These are phyloP conservation scores for Russula griseocarnosa DNA, from an alignment of 768 basidiomycete species.

Conservation along the genomic window DNA sequence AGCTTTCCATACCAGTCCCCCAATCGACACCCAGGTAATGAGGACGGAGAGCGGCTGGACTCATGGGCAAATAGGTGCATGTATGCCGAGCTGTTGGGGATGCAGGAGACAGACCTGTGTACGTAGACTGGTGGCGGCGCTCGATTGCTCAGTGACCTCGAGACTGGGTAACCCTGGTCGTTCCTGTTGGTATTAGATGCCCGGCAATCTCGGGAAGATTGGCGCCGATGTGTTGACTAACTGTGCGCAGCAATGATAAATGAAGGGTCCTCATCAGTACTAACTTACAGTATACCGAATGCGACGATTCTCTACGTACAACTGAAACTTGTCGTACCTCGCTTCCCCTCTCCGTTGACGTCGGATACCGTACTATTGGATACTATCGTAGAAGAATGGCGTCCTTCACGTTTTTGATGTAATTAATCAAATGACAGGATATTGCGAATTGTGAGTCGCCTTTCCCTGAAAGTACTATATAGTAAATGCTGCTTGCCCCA, in stretches of 20 bases:
- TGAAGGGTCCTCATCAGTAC: conserved; percentile 38
- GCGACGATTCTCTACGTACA: conserved; percentile 72
- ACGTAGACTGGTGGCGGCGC: conserved; percentile 39
- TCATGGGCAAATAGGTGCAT: conserved; percentile 82
- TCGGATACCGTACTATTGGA: conserved; percentile 67
- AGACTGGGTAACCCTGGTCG: conserved; percentile 72
- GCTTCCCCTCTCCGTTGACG: conserved; percentile 75
- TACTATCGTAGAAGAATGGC: conserved; percentile 80
- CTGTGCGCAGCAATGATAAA: conserved; percentile 1
- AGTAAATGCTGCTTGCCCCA: background rate
- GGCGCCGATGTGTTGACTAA: conserved; percentile 51
- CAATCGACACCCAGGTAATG: too few species aligned
- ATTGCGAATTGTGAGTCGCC: conserved; percentile 75
- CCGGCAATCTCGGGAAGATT: conserved; percentile 66
- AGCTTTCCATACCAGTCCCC: too few species aligned
- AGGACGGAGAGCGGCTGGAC: too few species aligned
- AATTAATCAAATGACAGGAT: conserved; percentile 77
- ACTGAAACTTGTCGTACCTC: conserved; percentile 56
- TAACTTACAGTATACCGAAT: conserved; percentile 46
- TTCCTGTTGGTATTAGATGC: conserved; percentile 80
- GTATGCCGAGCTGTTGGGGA: conserved; percentile 83
- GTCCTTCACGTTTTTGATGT: conserved; percentile 80
- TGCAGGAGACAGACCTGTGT: conserved; percentile 52
- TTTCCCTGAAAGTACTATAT: too few species aligned
- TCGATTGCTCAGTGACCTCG: conserved; percentile 68